Percentiles rank a stretch among this genome's conserved stretches.
Evolutionary conservation across 495 filamentous ascomycete genomes (phyloP).

Genomic region (Cladorrhinum samala): DNA sequence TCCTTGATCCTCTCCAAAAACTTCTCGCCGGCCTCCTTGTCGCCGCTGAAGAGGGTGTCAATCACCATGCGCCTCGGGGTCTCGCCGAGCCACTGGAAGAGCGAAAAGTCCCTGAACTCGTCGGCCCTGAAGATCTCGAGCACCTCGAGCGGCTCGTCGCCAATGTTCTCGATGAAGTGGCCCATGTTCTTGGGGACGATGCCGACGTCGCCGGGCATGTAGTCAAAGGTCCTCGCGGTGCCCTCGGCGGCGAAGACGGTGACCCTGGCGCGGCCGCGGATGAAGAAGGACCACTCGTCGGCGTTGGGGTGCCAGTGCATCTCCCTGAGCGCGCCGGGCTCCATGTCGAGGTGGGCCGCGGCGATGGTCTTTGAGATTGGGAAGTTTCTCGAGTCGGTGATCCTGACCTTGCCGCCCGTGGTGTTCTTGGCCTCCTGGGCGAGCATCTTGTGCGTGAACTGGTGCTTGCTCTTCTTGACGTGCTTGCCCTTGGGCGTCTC

Average conservation of each 20-base stretch:
- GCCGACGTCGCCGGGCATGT: conserved; percentile 51
- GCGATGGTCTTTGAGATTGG: conserved; percentile 58
- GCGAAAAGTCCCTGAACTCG: conserved; percentile 55
- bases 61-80: conserved; percentile 55
- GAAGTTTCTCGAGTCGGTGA: conserved; percentile 62
- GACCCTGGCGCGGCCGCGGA: conserved; percentile 44
- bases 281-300: conserved; percentile 54
- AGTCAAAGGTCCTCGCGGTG: conserved; percentile 43
- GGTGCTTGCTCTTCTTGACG: conserved; percentile 52
- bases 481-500: conserved; percentile 39
- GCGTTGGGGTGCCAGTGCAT: conserved; percentile 55
- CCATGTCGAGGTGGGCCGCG: conserved; percentile 53
- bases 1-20: conserved; percentile 52
- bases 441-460: conserved; percentile 59
- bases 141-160: conserved; percentile 54
- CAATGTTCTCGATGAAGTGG: conserved; percentile 58
- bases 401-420: conserved; percentile 53
- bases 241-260: conserved; percentile 47
- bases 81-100: conserved; percentile 66
- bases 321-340: conserved; percentile 54
- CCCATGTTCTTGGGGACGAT: conserved; percentile 57
- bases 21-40: conserved; percentile 46
- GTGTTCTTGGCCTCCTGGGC: conserved; percentile 48
- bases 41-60: conserved; percentile 53
- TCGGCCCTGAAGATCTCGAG: conserved; percentile 55